These are phyloP conservation scores for Colletotrichum destructivum DNA, from an alignment of 2,329 filamentous ascomycete genomes.

Conservation along the genomic window DNA sequence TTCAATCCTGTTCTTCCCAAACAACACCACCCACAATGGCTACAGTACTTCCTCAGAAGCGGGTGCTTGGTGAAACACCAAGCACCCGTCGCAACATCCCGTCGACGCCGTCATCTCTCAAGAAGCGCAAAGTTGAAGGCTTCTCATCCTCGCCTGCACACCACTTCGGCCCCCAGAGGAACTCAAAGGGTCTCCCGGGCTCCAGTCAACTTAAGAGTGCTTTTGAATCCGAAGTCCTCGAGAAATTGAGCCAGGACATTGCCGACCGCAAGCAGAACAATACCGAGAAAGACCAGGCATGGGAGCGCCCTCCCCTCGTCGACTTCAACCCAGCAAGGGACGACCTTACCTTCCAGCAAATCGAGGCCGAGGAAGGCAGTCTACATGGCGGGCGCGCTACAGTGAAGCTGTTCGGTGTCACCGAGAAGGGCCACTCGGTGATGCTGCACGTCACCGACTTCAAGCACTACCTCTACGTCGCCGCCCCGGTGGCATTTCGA, in stretches of 20 bases:
- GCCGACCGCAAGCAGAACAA: conserved; percentile 88
- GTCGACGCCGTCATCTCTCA: conserved; percentile 71
- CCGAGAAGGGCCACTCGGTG: conserved; percentile 86
- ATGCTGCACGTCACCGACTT: conserved; percentile 96
- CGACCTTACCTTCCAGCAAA: conserved; percentile 91
- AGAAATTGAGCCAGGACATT: conserved; percentile 96
- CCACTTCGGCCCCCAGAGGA: conserved; percentile 75
- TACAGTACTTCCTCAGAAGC: conserved; percentile 76
- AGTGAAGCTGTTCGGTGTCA: conserved; percentile 95
- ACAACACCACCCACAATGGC: conserved; percentile 57
- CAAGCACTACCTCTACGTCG: conserved; percentile 95
- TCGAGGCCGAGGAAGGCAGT: conserved; percentile 93
- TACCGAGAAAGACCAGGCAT: conserved; percentile 93
- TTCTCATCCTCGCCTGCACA: conserved; percentile 69
- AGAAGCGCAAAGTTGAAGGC: conserved; percentile 87
- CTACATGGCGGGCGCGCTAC: conserved; percentile 82
- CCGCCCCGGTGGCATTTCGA: conserved; percentile 86
- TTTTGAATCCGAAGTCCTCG: conserved; percentile 94
- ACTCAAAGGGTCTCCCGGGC: conserved; percentile 72
- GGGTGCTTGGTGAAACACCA: conserved; percentile 78
- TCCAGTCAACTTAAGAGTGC: conserved; percentile 89
- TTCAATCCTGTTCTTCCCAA: not conserved
- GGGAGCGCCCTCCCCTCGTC: conserved; percentile 76
- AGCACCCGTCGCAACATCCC: conserved; percentile 75
- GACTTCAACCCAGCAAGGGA: conserved; percentile 72